Evolutionary conservation across 441 rosid species (phyloP), one percentile per base, ranked within the genome.

Genomic region (Raphanus hybrid): DNA sequence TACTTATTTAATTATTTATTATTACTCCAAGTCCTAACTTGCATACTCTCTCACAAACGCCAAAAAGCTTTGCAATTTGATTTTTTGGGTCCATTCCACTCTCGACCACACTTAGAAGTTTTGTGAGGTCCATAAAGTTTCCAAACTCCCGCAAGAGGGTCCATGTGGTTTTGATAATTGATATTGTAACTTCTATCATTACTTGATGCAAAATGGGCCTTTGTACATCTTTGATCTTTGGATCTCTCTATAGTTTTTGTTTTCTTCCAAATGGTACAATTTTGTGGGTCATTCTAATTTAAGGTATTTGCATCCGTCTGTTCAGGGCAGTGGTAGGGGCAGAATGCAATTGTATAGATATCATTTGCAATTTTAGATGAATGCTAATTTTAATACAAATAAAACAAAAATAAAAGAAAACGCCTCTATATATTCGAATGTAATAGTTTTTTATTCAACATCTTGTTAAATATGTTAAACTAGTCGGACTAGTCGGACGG

Each of bases 51-150:
- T 59, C 23, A 58, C 59, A 71, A 78, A 64, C 63, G 68, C 64
- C 76, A 9, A 65, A 77, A 12, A 64, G 3, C 63, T 29, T 50
- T 64, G 7, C 16, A 54, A 34, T 32, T 41, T 69, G 43, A 5
- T 50, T 35, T 62, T 45, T 69, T 23, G 69, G 57, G 64, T 16
- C 71, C 52, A 70, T 27, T 27, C 59, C 48, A 75, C 29, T 39
- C 37, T 37, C 18, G 16, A 63, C 65, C 70, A 62, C 8, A 20
- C 0, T 3, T 2, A 18, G 52, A 59, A 59, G 34, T 9, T 37
- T 62, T 64, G 68, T 64, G 66, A 41, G 72, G 67, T 64, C 50
- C 45, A 62, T 62, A 3, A 62, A 62, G 3, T 62, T 61, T 62
- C 65, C 41, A 61, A 32, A 61, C 65, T 61, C 41, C 20, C 6